Evolutionary conservation across 2,329 filamentous ascomycete species (phyloP).

Genomic region (Pseudofabraea citricarpa): DNA sequence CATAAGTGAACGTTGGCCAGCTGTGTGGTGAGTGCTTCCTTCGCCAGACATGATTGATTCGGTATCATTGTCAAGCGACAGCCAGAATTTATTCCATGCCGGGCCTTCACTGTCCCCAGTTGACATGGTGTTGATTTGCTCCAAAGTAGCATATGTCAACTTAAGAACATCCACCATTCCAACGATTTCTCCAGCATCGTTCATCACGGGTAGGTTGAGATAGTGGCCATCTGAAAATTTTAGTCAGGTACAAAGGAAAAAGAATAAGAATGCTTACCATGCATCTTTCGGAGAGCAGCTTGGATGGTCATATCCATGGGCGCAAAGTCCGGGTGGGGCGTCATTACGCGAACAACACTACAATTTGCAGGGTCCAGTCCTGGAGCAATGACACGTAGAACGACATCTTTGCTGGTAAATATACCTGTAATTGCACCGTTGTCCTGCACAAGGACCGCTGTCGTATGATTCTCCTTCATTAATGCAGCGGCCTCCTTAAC

Average conservation of each 20-base stretch:
- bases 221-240: conserved; percentile 79
- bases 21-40: conserved; percentile 65
- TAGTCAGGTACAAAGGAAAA: conserved; percentile 13
- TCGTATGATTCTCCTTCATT: conserved; percentile 99
- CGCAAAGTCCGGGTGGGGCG: conserved; percentile 96
- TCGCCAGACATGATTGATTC: conserved; percentile 96
- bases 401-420: conserved; percentile 98
- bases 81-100: conserved; percentile 99
- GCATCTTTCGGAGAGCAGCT: conserved; percentile 97
- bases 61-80: conserved; percentile 82
- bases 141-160: conserved; percentile 93
- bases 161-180: conserved; percentile 99
- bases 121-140: conserved; percentile 95
- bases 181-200: conserved; percentile 92
- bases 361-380: conserved; percentile 91
- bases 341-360: conserved; percentile 98
- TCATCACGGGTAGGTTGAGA: conserved; percentile 97
- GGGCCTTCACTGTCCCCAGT: conserved; percentile 87
- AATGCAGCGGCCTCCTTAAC: conserved; percentile 91
- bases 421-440: conserved; percentile 97
- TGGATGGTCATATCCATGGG: conserved; percentile 99
- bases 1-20: conserved; percentile 62
- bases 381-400: conserved; percentile 94
- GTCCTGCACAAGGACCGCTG: conserved; percentile 91
- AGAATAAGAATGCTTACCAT: conserved; percentile 58